Percentiles rank a stretch among this genome's conserved stretches.
Evolutionary conservation across 345 rosid genomes (phyloP).

Genomic region (Arabis alpina): DNA sequence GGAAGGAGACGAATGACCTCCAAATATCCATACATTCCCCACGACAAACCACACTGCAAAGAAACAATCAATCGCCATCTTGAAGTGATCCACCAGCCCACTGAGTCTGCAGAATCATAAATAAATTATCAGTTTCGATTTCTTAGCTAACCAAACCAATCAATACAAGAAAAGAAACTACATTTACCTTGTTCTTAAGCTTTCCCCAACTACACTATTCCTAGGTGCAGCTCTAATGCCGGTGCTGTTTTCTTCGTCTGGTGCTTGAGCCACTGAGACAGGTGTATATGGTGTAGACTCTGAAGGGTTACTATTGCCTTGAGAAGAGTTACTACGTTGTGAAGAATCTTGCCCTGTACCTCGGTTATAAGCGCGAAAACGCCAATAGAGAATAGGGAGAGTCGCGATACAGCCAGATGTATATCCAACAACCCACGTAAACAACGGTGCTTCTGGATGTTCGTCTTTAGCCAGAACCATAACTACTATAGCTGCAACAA

Average conservation of each 20-base stretch:
- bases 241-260: conserved; percentile 58
- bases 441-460: conserved; percentile 78
- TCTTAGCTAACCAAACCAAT: conserved; percentile 7
- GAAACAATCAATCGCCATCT: conserved; percentile 91
- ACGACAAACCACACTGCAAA: conserved; percentile 97
- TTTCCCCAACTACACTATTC: conserved; percentile 47
- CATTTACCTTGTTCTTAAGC: conserved; percentile 55
- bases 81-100: conserved; percentile 76
- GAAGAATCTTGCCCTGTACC: conserved; percentile 49
- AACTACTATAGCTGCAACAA: conserved; percentile 77
- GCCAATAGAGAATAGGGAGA: conserved; percentile 85
- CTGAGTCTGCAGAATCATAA: conserved; percentile 56
- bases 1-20: conserved; percentile 71
- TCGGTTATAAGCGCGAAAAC: conserved; percentile 55
- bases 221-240: conserved; percentile 35
- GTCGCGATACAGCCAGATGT: conserved; percentile 81
- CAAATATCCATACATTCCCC: conserved; percentile 94
- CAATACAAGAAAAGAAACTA: conserved; percentile 7
- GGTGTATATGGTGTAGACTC: conserved; percentile 67
- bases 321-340: conserved; percentile 49
- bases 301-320: conserved; percentile 44
- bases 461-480: conserved; percentile 67
- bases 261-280: conserved; percentile 58
- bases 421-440: conserved; percentile 84
- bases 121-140: neutral